Conservation (phyloP, 106 monocot genomes). For the Cymbidium sinense region DNA sequence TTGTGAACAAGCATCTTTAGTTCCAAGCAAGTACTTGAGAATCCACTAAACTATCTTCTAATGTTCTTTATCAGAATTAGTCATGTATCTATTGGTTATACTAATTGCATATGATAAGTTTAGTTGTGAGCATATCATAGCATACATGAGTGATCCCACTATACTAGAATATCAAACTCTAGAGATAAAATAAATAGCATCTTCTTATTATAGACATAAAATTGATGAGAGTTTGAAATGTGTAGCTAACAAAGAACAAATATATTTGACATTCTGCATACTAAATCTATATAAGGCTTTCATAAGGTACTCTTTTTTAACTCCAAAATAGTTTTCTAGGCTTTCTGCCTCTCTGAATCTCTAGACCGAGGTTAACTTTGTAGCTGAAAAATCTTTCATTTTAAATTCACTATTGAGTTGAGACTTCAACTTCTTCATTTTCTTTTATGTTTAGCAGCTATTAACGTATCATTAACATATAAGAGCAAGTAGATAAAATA, state of each 20-base stretch:
- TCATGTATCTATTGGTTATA: not conserved
- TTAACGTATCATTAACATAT: not conserved
- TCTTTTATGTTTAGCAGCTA: not conserved
- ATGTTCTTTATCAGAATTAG: not conserved
- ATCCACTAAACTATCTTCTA: not conserved
- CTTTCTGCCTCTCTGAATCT: not conserved
- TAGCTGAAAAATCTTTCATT: not conserved
- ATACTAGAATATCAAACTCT: not conserved
- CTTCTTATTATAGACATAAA: not conserved
- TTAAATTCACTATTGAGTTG: not conserved
- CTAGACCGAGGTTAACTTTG: not conserved
- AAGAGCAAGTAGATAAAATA: not conserved
- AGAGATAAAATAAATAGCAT: not conserved
- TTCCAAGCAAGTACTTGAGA: not conserved
- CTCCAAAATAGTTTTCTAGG: not conserved
- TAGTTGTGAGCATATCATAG: not conserved
- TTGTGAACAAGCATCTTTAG: too few relatives aligned
- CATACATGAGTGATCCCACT: not conserved
- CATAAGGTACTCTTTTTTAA: not conserved
- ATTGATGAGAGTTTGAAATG: not conserved
- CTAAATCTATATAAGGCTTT: not conserved
- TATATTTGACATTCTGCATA: not conserved
- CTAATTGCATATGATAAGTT: not conserved
- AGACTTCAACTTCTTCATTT: not conserved
- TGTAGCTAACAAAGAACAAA: not conserved